phyloP scores from a whole-genome alignment of 345 rosid species.

The Alliaria petiolata region DNA sequence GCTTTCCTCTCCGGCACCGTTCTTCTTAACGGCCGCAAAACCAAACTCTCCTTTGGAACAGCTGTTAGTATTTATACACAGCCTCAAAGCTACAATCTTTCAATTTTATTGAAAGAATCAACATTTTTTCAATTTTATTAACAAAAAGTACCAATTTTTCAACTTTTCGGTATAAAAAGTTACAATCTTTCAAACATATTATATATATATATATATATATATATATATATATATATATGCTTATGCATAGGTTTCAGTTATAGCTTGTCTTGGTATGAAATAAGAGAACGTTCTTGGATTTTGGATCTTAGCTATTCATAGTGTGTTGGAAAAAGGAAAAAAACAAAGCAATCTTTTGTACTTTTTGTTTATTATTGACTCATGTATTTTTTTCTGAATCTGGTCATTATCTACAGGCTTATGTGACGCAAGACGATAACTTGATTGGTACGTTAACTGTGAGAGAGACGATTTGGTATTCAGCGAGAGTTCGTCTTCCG shows the following conservation, averaged over 20 bases:
- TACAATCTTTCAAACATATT: neutral
- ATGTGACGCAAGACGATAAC: constrained; percentile 98
- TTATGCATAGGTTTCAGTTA: constrained; percentile 10
- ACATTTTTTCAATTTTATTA: neutral
- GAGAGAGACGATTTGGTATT: constrained; percentile 83
- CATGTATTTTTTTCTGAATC: neutral
- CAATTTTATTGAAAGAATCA: neutral
- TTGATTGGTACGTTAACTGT: constrained; percentile 90
- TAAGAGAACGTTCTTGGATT: constrained; percentile 23
- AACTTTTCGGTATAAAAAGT: constrained; percentile 1
- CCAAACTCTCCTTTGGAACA: constrained; percentile 91
- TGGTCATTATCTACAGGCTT: constrained; percentile 46
- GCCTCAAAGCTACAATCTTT: neutral
- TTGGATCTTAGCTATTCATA: constrained; percentile 29
- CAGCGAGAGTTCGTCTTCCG: constrained; percentile 87
- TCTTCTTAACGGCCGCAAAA: constrained; percentile 82
- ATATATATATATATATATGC: neutral
- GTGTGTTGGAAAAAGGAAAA: neutral
- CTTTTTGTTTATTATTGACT: neutral
- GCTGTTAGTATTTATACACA: constrained; percentile 55
- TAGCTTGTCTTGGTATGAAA: constrained; percentile 10
- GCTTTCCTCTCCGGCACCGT: constrained; percentile 84
- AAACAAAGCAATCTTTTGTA: too few species aligned
- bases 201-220: too few species aligned
- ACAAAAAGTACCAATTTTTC: neutral